phyloP scores from a whole-genome alignment of 164 flowering plant genomes.

The Dillenia turbinata region DNA sequence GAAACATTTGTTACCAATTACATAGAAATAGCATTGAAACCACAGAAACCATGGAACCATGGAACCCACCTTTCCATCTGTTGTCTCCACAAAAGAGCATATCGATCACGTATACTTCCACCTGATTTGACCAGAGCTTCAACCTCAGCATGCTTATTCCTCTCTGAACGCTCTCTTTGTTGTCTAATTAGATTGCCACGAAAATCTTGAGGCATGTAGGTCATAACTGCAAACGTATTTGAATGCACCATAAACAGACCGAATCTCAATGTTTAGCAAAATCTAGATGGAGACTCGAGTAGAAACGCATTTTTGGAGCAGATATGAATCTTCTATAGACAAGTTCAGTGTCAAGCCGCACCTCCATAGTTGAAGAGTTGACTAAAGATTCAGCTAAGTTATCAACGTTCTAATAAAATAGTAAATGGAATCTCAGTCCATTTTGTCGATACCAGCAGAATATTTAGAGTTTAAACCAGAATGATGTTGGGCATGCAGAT shows the following conservation, averaged over 20 bases:
- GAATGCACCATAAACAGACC: conserved; percentile 16
- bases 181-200: conserved; percentile 87
- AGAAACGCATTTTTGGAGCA: too few relatives aligned
- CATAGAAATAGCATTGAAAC: conserved; percentile 3
- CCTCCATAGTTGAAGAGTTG: too few relatives aligned
- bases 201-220: conserved; percentile 99
- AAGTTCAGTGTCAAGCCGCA: too few relatives aligned
- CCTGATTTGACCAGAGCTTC: conserved; percentile 80
- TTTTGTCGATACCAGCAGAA: too few relatives aligned
- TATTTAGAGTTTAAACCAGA: too few relatives aligned
- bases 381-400: too few relatives aligned
- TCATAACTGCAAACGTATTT: conserved; percentile 75
- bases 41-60: conserved; percentile 4
- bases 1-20: conserved; percentile 10
- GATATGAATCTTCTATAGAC: too few relatives aligned
- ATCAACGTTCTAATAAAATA: too few relatives aligned
- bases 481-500: too few relatives aligned
- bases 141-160: conserved; percentile 82
- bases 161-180: conserved; percentile 95
- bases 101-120: conserved; percentile 79
- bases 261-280: too few relatives aligned
- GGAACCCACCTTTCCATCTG: conserved; percentile 85
- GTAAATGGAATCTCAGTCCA: too few relatives aligned
- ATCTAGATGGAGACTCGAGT: too few relatives aligned
- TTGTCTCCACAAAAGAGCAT: conserved; percentile 89